phyloP scores from a whole-genome alignment of 2,329 filamentous ascomycete species.

The Penicillium sp. region DNA sequence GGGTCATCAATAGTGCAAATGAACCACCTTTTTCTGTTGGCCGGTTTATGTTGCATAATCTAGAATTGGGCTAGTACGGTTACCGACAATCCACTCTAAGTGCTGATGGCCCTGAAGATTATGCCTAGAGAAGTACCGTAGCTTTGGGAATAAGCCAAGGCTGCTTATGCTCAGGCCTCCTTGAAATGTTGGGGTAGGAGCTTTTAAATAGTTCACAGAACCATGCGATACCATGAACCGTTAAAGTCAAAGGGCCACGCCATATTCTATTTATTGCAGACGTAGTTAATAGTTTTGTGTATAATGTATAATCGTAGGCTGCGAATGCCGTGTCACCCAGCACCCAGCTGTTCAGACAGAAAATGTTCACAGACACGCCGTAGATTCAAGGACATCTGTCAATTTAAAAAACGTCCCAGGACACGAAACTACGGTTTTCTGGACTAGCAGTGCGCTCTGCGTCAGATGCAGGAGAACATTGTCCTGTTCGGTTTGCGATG shows the following conservation, averaged over 20 bases:
- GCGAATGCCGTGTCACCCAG: neutral
- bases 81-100: neutral
- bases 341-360: neutral
- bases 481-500: no score
- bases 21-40: neutral
- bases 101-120: neutral
- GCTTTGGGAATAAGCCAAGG: neutral
- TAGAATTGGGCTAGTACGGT: neutral
- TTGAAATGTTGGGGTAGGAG: no score
- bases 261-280: neutral
- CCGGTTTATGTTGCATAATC: neutral
- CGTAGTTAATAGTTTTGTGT: neutral
- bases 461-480: no score
- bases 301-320: neutral
- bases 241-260: no score
- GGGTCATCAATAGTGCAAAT: conserved; percentile 1
- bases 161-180: neutral
- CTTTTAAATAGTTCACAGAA: no score
- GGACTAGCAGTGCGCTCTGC: no score
- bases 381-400: neutral
- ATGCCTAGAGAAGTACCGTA: neutral
- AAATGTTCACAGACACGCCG: neutral
- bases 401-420: no score
- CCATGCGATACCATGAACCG: no score
- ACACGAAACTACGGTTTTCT: no score